Evolutionary conservation across 345 rosid species (phyloP).

Genomic region (Gynandropsis gynandra): DNA sequence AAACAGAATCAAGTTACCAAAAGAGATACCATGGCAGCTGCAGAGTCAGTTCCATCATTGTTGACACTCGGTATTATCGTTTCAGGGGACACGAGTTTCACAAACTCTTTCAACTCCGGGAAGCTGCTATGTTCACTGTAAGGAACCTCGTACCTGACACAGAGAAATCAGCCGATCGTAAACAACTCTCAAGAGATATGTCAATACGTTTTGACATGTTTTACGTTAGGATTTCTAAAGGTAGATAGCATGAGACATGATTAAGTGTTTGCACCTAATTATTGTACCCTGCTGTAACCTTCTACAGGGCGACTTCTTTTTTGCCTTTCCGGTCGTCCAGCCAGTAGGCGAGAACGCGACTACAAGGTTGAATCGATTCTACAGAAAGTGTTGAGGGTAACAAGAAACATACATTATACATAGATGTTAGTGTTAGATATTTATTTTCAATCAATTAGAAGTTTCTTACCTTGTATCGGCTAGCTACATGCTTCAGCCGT

Average conservation of each 20-base stretch:
- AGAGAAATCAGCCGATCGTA: too few relatives aligned
- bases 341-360: constrained; percentile 98
- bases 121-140: constrained; percentile 93
- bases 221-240: too few relatives aligned
- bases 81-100: constrained; percentile 60
- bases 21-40: constrained; percentile 65
- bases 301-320: constrained; percentile 80
- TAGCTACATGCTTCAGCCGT: constrained; percentile 68
- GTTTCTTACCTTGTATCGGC: constrained; percentile 64
- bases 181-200: too few relatives aligned
- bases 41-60: constrained; percentile 70
- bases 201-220: too few relatives aligned
- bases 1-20: constrained; percentile 39
- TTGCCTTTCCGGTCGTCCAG: constrained; percentile 81
- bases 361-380: constrained; percentile 68
- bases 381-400: constrained; percentile 4
- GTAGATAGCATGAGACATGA: too few relatives aligned
- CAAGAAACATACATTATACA: not conserved
- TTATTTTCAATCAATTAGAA: not conserved
- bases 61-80: constrained; percentile 80
- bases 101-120: constrained; percentile 74
- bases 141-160: constrained; percentile 82
- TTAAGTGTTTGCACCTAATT: too few relatives aligned
- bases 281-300: constrained; percentile 93
- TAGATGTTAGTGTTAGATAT: too few relatives aligned